A percentile compares a stretch with the other conserved stretches of the same genome.
phyloP scores from a whole-genome alignment of 164 flowering plant species.

The Tetrastigma voinierianum region DNA sequence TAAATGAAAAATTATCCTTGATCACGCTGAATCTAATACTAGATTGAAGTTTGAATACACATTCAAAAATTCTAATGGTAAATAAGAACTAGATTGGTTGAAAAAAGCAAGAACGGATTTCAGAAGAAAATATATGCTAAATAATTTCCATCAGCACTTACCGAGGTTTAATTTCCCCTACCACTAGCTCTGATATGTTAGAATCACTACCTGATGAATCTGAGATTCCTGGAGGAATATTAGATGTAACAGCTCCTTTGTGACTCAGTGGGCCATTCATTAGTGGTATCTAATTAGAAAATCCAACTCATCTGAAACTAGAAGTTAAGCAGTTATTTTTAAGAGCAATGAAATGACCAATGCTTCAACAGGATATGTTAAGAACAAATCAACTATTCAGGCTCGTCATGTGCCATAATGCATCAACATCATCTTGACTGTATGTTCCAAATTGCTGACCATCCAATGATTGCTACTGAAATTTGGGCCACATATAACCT shows the following conservation, averaged over 20 bases:
- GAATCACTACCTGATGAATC: slow-evolving; percentile 56
- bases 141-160: slow-evolving; percentile 28
- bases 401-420: slow-evolving; percentile 86
- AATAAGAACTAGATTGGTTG: not conserved
- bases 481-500: slow-evolving; percentile 82
- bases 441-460: slow-evolving; percentile 67
- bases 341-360: not conserved
- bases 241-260: slow-evolving; percentile 47
- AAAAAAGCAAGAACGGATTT: no score
- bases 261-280: slow-evolving; percentile 93
- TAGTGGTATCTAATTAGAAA: slow-evolving; percentile 68
- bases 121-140: not conserved
- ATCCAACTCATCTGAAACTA: slow-evolving; percentile 8
- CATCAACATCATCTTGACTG: slow-evolving; percentile 86
- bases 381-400: slow-evolving; percentile 77
- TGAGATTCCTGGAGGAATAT: slow-evolving; percentile 55
- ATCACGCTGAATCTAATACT: no score
- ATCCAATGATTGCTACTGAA: slow-evolving; percentile 68
- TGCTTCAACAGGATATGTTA: slow-evolving; percentile 83
- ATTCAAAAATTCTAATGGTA: not conserved
- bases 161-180: slow-evolving; percentile 92
- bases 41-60: not conserved
- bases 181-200: slow-evolving; percentile 66
- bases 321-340: not conserved
- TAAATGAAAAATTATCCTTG: no score